Evolutionary conservation across 2,329 filamentous ascomycete species (phyloP).

Genomic region (Botrytis deweyae): DNA sequence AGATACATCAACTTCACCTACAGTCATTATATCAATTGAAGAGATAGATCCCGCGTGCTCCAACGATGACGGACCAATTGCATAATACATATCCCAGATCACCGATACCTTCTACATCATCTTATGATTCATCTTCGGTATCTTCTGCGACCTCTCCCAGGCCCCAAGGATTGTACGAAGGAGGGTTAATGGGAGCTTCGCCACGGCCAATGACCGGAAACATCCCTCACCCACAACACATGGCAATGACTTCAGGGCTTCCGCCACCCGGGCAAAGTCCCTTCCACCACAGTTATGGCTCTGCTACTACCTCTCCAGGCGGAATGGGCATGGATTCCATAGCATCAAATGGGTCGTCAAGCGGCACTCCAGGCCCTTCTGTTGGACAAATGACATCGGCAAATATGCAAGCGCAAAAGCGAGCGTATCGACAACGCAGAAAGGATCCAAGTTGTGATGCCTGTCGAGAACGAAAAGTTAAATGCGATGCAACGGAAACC

Average conservation of each 20-base stretch:
- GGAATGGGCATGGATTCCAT: conserved; percentile 57
- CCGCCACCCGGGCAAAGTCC: conserved; percentile 38
- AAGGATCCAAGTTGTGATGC: conserved; percentile 98
- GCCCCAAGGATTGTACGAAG: conserved; percentile 52
- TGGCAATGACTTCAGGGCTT: conserved; percentile 53
- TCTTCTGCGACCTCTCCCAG: conserved; percentile 61
- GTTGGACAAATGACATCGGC: conserved; percentile 42
- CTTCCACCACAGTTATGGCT: conserved; percentile 36
- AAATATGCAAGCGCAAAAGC: conserved; percentile 73
- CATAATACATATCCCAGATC: conserved; percentile 61
- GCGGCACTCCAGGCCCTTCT: conserved; percentile 52
- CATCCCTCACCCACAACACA: conserved; percentile 48
- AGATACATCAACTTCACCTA: neutral
- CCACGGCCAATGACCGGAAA: conserved; percentile 50
- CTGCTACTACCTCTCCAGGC: conserved; percentile 36
- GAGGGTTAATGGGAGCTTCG: conserved; percentile 53
- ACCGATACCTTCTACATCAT: conserved; percentile 59
- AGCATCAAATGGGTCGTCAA: conserved; percentile 57
- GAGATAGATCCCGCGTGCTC: conserved; percentile 23
- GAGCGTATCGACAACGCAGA: conserved; percentile 88
- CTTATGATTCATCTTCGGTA: conserved; percentile 64
- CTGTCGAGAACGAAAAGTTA: conserved; percentile 80
- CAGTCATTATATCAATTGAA: conserved; percentile 26
- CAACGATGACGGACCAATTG: conserved; percentile 53
- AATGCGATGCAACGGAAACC: conserved; percentile 95